These are phyloP conservation scores for Yarrowia porcina DNA, from an alignment of 805 yeast genomes.

Conservation along the genomic window DNA sequence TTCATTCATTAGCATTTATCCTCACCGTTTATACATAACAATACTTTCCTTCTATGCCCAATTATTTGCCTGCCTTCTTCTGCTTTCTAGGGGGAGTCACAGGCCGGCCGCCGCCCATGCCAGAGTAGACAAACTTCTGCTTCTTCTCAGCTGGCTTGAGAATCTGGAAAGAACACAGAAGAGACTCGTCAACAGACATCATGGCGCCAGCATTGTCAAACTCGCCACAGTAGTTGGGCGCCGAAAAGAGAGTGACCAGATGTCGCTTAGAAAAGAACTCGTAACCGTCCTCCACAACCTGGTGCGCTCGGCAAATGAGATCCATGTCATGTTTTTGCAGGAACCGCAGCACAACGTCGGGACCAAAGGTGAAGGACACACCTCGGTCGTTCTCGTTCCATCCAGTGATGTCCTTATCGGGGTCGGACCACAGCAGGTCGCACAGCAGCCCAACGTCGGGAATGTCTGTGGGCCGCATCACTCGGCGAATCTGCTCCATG, in stretches of 20 bases:
- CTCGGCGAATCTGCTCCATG: conserved; percentile 98
- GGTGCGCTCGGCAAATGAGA: conserved; percentile 96
- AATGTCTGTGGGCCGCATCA: conserved; percentile 98
- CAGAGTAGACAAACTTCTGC: conserved; percentile 54
- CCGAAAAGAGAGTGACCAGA: conserved; percentile 89
- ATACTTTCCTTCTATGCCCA: conserved; percentile 22
- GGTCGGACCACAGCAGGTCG: conserved; percentile 97
- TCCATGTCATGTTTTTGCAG: conserved; percentile 97
- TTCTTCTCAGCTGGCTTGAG: conserved; percentile 98
- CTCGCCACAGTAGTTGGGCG: conserved; percentile 99
- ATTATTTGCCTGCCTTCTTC: conserved; percentile 32
- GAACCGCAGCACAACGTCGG: conserved; percentile 95
- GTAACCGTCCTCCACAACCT: conserved; percentile 98
- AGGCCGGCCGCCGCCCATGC: conserved; percentile 44
- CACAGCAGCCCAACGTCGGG: conserved; percentile 97
- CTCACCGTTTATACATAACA: conserved; percentile 23
- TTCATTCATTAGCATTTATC: conserved; percentile 23
- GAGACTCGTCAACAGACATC: conserved; percentile 98
- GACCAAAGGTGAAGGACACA: conserved; percentile 99
- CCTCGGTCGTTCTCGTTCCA: conserved; percentile 99
- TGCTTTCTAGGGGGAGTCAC: conserved; percentile 57
- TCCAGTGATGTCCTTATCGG: conserved; percentile 96
- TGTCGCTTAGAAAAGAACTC: conserved; percentile 96
- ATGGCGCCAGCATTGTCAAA: conserved; percentile 99
- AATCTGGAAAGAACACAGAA: conserved; percentile 86